Evolutionary conservation across 176 grass and related monocot species (phyloP), one percentile per base, ranked within the genome.

Genomic region (Oryza rufipogon): DNA sequence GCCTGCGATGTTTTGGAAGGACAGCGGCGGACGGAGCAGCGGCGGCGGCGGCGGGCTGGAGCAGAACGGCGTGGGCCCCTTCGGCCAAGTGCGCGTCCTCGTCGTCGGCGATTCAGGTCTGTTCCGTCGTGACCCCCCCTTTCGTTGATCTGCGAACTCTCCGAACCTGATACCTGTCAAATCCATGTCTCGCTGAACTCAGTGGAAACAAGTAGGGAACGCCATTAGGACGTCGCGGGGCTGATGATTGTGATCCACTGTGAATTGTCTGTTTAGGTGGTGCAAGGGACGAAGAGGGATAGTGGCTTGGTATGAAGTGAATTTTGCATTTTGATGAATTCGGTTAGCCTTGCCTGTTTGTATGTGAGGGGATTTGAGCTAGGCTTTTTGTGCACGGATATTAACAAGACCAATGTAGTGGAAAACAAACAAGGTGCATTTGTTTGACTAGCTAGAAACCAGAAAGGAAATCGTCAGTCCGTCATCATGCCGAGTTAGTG

Each of bases 91-190:
- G 46, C 91, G 96, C 34, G 91, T 99, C 70, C 93, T 99, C 81
- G 78, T 99, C 71, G 90, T 96, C 39, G 96, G 96, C 20, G 96
- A 99, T 91, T 93, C 91, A 91, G 93, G 93, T 94, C 38, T 23
- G 69, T 47, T 19, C 14, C n/a, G 25, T 32, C 58, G 64, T 68
- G 44, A 64, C 54, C 33, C 33, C 33, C 30, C 47, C 33, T 2
- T 28, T 39, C 51, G 33, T 51, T 17, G 19, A 71, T 13, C 41
- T 67, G 69, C 42, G 42, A 44, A 44, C 42, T 36, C 34, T 36
- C 3, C 34, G 34, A 5, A 36, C 34, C 34, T 36, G 34, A 36
- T 36, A 36, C 34, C 34, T 36, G 34, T 36, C 3, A 2, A 36
- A 36, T 36, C 34, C 34, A 36, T 36, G 34, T 36, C 34, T 36